Base-by-base conservation (phyloP, 345 rosid genomes). In the Salix viminalis region DNA sequence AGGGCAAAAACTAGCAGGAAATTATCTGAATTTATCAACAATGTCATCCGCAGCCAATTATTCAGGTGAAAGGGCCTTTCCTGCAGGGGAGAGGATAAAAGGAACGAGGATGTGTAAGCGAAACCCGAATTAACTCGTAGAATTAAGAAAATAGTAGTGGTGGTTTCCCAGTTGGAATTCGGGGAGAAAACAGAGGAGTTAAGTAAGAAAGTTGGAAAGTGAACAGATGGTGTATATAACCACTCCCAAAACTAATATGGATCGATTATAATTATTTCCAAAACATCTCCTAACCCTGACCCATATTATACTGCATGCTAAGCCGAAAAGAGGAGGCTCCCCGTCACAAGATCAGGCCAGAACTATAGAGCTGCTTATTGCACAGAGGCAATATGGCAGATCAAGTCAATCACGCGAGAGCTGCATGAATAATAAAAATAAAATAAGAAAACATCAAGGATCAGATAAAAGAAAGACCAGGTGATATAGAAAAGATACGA, bases 371-470 rank as follows among this genome's bases (percentile, higher is more conserved):
- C 72, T 14, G 46, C 65, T 71, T 41, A 65, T 32, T 68, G 18
- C 66, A 61, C 62, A 34, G 79, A 79, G 69, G 86, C 82, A 24
- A 87, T 88, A 83, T 86, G 90, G n/a, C 83, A 11, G 80, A 90
- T 86, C 86, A 90, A 79, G 83, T 86, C 93, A 16, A 85, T 58
- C 21, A 88, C 91, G n/a, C 91, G 86, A 9, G 85, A 44, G 81
- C 92, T 85, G 88, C 77, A 74, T 39, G 30, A 69, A 48, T 10
- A 21, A 46, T 3, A 41, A 7, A 41, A 4, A 12, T 24, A 24
- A 24, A 46, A 46, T 46, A 13, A 44, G 16, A 41, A 58, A 24
- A 65, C 30, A 44, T 15, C n/a, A 1, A 2, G 46, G 42, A 52
- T 52, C 2, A 39, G 11, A 16, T 32, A 70, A 3, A 1, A 30